Evolutionary conservation across 352 stramenopile species (phyloP), one percentile per base, ranked within the genome.

Genomic region (Pythium brachiatum): DNA sequence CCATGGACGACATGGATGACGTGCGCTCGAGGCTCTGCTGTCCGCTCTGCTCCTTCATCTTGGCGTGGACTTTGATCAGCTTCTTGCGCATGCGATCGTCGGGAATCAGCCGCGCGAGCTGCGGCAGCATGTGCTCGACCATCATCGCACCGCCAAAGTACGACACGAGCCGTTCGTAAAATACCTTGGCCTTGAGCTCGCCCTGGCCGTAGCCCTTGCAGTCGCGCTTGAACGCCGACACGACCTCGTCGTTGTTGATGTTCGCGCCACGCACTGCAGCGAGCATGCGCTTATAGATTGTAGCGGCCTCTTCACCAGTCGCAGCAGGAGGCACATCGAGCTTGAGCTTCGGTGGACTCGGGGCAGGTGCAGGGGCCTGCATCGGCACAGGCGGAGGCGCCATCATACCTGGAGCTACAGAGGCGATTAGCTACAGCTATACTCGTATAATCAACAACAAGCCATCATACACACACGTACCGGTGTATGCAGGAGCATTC

Each of bases 231-330:
- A 94, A 94, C 20, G 78, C 81, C 2, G 70, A 58, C 3, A 90
- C 75, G 6, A 87, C 78, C 47, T 92, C 81, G 58, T 92, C 73
- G 53, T 90, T 85, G 65, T 86, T 75, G 27, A 68, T 74, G 64
- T 94, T 90, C 23, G 83, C 82, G 29, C 82, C 83, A 41, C 81
- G 79, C 51, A 94, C 85, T 4, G 81, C 81, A 31, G 83, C 83
- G 21, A 94, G 68, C 75, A 94, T 87, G 27, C 79, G 72, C 64
- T 88, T 92, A 74, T 94, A 94, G 54, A 94, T 91, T 16, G 75
- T 43, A 11, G 78, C 79, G 7, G 85, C 85, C 58, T 94, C 83
- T 38, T 91, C 81, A 7, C 85, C 85, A 2, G 73, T 73, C 5
- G 85, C 85, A 2, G 81, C 81, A 0, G 75, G 70, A 21, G 85